Percentiles rank a stretch among this genome's conserved stretches.
Evolutionary conservation across 495 filamentous ascomycete species (phyloP).

Genomic region (Penicillium lividum): DNA sequence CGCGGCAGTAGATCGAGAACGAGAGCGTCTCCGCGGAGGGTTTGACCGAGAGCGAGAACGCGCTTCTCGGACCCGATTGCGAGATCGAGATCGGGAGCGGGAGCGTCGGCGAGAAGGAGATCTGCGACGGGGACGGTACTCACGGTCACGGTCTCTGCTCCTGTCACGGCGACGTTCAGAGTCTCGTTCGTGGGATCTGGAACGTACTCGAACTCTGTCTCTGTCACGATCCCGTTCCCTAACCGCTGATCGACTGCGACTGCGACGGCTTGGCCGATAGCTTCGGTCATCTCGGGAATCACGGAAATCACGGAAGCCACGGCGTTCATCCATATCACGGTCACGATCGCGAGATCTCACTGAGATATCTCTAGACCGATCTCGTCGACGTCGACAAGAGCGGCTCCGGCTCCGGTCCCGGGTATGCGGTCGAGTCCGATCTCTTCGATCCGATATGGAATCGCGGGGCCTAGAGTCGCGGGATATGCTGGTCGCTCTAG

Average conservation of each 20-base stretch:
- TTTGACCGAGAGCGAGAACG: constrained; percentile 1
- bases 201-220: constrained; percentile 40
- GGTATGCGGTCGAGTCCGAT: constrained; percentile 25
- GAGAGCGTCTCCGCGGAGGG: constrained; percentile 35
- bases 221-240: constrained; percentile 38
- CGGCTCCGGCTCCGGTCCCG: constrained; percentile 37
- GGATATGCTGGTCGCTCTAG: constrained; percentile 31
- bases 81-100: constrained; percentile 26
- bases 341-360: constrained; percentile 39
- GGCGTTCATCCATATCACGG: constrained; percentile 29
- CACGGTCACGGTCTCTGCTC: constrained; percentile 27
- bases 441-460: constrained; percentile 33
- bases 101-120: constrained; percentile 18
- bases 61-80: constrained; percentile 24
- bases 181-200: constrained; percentile 35
- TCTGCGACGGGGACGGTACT: constrained; percentile 29
- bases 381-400: constrained; percentile 32
- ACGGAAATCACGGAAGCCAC: constrained; percentile 38
- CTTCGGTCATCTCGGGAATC: constrained; percentile 42
- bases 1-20: constrained; percentile 6
- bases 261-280: constrained; percentile 40
- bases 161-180: constrained; percentile 33
- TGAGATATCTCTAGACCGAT: constrained; percentile 38
- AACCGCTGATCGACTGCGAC: constrained; percentile 38
- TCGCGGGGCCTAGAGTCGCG: constrained; percentile 31